These are phyloP conservation scores for Mycosphaerella arachidis DNA, from an alignment of 2,329 filamentous ascomycete genomes.

Conservation along the genomic window DNA sequence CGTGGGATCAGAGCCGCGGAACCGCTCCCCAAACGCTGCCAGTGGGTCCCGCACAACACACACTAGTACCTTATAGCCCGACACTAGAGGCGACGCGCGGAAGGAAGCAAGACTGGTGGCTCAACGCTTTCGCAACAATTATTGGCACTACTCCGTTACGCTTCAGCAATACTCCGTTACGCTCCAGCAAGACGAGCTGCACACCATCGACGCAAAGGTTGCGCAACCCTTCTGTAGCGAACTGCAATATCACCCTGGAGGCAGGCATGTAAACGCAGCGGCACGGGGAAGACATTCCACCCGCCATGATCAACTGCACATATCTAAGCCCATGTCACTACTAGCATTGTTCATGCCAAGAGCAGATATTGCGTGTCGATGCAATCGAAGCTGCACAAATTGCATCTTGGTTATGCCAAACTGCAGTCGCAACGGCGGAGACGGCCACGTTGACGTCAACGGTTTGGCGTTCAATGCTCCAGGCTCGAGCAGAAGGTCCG, in stretches of 20 bases:
- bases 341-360: constrained; percentile 4
- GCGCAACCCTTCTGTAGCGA: constrained; percentile 18
- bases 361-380: constrained; percentile 1
- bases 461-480: constrained; percentile 1
- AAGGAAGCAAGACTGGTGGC: constrained; percentile 15
- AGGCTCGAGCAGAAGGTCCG: constrained; percentile 4
- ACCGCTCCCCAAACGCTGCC: constrained; percentile 13
- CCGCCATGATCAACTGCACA: constrained; percentile 15
- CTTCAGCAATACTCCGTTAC: constrained; percentile 7
- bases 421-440: constrained; percentile 12
- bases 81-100: constrained; percentile 8
- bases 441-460: constrained; percentile 16
- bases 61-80: neutral
- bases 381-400: constrained; percentile 8
- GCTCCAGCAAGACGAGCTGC: constrained; percentile 9
- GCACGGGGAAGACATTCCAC: constrained; percentile 23
- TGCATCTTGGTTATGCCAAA: constrained; percentile 11
- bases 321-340: constrained; percentile 9
- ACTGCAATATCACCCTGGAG: constrained; percentile 9
- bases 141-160: constrained; percentile 5
- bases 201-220: constrained; percentile 5
- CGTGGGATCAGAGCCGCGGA: constrained; percentile 16
- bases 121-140: constrained; percentile 11
- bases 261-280: constrained; percentile 21
- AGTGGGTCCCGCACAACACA: constrained; percentile 4